These are phyloP conservation scores for Leishmania tarentolae DNA, from an alignment of 208 protist species.

Conservation along the genomic window DNA sequence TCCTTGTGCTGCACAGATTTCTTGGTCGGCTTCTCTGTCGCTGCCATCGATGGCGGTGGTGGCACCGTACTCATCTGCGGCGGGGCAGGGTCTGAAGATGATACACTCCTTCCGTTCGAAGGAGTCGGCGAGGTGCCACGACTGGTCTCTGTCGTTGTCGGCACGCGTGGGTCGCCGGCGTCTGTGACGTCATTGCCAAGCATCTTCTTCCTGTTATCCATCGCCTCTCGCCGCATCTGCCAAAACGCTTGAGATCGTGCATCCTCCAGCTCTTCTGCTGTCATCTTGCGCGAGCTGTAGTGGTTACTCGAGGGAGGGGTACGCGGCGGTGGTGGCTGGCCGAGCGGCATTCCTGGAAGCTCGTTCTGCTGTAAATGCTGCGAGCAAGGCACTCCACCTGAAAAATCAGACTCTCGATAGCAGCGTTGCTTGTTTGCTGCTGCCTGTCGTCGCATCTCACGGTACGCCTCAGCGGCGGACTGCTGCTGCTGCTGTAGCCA, in stretches of 20 bases:
- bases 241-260: constrained; percentile 80
- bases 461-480: constrained; percentile 57
- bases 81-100: not conserved
- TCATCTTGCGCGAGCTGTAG: constrained; percentile 56
- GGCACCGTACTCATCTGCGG: not conserved
- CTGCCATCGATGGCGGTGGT: not conserved
- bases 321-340: constrained; percentile 48
- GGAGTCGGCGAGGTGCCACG: not conserved
- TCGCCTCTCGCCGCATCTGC: constrained; percentile 88
- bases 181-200: constrained; percentile 40
- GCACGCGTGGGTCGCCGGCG: not conserved
- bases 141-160: not conserved
- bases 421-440: constrained; percentile 78
- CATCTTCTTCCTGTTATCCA: constrained; percentile 80
- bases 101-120: not conserved
- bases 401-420: constrained; percentile 33
- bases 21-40: not conserved
- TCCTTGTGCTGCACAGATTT: not conserved
- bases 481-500: constrained; percentile 23
- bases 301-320: constrained; percentile 30
- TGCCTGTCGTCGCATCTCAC: constrained; percentile 81
- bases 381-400: not conserved
- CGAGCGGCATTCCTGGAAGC: constrained; percentile 16
- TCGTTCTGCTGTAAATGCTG: constrained; percentile 3
- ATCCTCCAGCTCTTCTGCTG: constrained; percentile 57